Evolutionary conservation across 208 protist species (phyloP), one percentile per base, ranked within the genome.

Genomic region (Strigomonas culicis): DNA sequence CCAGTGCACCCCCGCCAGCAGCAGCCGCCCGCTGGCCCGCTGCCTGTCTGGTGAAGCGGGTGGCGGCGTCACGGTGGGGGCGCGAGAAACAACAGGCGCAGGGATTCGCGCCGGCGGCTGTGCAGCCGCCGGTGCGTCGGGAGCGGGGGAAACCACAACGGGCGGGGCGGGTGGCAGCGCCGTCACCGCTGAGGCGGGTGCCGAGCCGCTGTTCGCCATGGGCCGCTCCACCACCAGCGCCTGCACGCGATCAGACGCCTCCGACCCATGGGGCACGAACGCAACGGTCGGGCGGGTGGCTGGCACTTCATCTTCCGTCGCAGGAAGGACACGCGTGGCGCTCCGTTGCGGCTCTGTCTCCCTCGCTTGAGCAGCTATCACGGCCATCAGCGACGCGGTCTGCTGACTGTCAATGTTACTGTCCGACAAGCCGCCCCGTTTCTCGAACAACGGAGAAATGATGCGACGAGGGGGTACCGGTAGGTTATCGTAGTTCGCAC

Each of bases 381-480:
- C 10, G 7, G 34, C 10, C 34, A 39, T 10, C 34, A 39, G 7
- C 4, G 34, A 4, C 10, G 34, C 7, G 4, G 34, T 13, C 34
- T 39, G 34, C 34, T 39, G 34, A 10, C 34, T 39, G 34, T 39
- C n/a, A 24, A 19, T 27, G 17, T 19, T 10, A 31, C 19, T 46
- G 27, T 27, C 34, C 15, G 6, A 4, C 10, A 39, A 10, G 34
- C 34, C 34, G 7, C 10, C 34, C 24, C 55, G 31, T 17, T 44
- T 60, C 55, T 60, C 55, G 6, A 60, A 34, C 1, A 17, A 24
- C 2, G 55, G 55, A 2, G 55, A 60, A 8, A 60, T 60, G 32
- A 60, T 25, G 22, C 55, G 21, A 8, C 30, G 22, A 2, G 55
- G 55, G 10, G 24, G 30, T 21, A 46, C 32, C 2, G 31, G 28